Evolutionary conservation across 2,329 filamentous ascomycete genomes (phyloP).

Genomic region (Tolypocladium ophioglossoides): DNA sequence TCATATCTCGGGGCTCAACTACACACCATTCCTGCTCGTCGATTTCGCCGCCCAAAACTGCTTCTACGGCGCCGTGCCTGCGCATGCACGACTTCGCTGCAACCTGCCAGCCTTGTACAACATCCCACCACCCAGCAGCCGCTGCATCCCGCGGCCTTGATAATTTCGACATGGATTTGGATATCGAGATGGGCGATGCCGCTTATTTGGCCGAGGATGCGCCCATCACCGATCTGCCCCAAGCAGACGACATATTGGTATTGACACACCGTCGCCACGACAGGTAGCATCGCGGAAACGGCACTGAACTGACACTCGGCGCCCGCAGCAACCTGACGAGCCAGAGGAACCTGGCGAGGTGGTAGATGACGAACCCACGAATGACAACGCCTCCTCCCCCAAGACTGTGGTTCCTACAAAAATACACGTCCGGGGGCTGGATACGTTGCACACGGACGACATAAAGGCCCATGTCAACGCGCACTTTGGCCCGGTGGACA

Average conservation of each 20-base stretch:
- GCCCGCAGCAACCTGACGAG: conserved; percentile 22
- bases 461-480: conserved; percentile 65
- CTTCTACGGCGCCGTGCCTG: background rate
- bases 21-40: background rate
- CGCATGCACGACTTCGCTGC: background rate
- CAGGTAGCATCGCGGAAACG: background rate
- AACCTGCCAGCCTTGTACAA: background rate
- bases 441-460: conserved; percentile 69
- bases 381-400: conserved; percentile 10
- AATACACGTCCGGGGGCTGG: conserved; percentile 75
- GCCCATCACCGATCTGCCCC: conserved; percentile 14
- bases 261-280: background rate
- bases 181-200: conserved; percentile 62
- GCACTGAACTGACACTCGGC: conserved; percentile 6
- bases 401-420: conserved; percentile 38
- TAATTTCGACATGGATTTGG: conserved; percentile 48
- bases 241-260: conserved; percentile 27
- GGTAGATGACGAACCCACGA: conserved; percentile 20
- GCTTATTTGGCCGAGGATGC: conserved; percentile 23
- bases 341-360: conserved; percentile 27
- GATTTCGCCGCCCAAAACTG: background rate
- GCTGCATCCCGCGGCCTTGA: background rate
- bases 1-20: background rate
- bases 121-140: background rate
- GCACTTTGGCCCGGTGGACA: conserved; percentile 50